Evolutionary conservation across 805 yeast species (phyloP), one percentile per base, ranked within the genome.

Genomic region (Sungouiozyma intestinalis): DNA sequence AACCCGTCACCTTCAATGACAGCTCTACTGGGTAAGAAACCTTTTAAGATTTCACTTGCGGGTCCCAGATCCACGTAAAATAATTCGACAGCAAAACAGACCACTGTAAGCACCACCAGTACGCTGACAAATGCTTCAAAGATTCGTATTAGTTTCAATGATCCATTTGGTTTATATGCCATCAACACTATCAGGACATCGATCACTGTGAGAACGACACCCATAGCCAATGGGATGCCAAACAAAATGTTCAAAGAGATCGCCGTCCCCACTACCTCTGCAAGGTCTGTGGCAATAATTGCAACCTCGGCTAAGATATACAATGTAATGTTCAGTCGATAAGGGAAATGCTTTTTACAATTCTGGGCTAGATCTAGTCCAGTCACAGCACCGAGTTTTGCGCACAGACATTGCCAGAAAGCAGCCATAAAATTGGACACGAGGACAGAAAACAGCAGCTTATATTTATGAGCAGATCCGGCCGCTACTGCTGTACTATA

Each of bases 201-300:
- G 3, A 85, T 64, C 17, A 86, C 80, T 0, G 97, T 90, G 40
- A 90, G 61, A 3, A 86, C 64, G 14, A 90, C 95, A 29, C 98
- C 98, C 4, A 77, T 69, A 6, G 85, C 71, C 16, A 92, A 66
- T 0, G 97, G 97, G 6, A 92, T 67, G 2, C 75, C 72, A 57
- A 88, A 77, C 35, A 92, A 65, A 43, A 90, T 85, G 52, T 92
- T 86, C 44, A 90, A 70, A 0, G 97, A 81, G 44, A 90, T 86
- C 3, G 97, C 97, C 3, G 96, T 85, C n/a, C 98, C 98, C 19
- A 92, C 90, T 31, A 90, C 95, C 59, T 90, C 97, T 1, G 98
- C 97, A 49, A 92, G 73, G 64, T 90, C 98, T 0, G 97, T 90
- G 2, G 97, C 96, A 35, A 90, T 79, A 45, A 90, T 90, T 16